A percentile compares a stretch with the other conserved stretches of the same genome.
phyloP scores from a whole-genome alignment of 225 moss, liverwort and hornwort genomes.

The Thuidium tamariscinum region DNA sequence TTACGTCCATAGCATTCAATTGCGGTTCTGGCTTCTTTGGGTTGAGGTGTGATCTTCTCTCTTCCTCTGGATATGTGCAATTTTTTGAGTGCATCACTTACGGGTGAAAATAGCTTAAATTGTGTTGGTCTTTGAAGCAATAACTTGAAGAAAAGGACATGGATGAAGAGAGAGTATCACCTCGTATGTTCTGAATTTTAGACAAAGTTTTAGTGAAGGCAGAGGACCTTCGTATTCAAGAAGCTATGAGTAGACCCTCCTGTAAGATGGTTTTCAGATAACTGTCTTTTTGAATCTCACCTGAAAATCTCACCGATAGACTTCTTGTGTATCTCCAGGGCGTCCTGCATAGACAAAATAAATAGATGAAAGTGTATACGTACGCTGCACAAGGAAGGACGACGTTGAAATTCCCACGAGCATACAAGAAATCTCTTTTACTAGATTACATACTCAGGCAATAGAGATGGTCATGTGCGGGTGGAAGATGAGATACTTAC shows the following conservation, averaged over 20 bases:
- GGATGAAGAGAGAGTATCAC: not conserved
- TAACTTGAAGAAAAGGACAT: not conserved
- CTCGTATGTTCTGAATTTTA: not conserved
- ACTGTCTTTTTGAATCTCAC: not conserved
- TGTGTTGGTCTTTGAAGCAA: not conserved
- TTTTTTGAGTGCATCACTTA: not conserved
- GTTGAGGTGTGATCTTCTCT: not conserved
- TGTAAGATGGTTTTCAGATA: not conserved
- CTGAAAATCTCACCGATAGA: not conserved
- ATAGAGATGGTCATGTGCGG: not conserved
- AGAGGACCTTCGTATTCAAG: not conserved
- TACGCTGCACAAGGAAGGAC: not conserved
- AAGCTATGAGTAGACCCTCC: not conserved
- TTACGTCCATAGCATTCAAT: not conserved
- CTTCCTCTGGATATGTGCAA: not conserved
- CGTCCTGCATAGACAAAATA: not conserved
- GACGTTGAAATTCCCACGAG: not conserved
- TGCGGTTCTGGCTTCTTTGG: not conserved
- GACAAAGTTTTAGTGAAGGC: not conserved
- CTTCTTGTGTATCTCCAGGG: not conserved
- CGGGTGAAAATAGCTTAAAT: not conserved
- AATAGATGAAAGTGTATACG: not conserved
- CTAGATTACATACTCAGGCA: not conserved
- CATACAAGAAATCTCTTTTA: too few species aligned
- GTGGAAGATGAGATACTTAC: not conserved